Evolutionary conservation across 345 rosid species (phyloP).

Genomic region (Eucalyptus erythrocorys): DNA sequence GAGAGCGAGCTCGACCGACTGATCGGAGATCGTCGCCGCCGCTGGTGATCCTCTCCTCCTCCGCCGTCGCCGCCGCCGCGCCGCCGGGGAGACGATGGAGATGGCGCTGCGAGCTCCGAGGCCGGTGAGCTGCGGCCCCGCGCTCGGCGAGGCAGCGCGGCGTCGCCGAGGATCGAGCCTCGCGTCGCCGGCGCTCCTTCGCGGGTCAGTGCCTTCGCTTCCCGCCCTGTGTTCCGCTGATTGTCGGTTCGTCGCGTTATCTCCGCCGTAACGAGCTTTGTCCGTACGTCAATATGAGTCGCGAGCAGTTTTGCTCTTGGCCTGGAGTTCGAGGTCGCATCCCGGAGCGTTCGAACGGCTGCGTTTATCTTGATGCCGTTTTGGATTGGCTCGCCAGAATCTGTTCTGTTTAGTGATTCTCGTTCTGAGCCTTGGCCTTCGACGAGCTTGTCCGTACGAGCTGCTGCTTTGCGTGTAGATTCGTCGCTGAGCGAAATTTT

Average conservation of each 20-base stretch:
- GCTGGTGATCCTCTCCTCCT: neutral
- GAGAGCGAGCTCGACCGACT: neutral
- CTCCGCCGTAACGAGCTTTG: neutral
- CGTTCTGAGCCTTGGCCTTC: neutral
- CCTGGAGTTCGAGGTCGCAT: too few relatives aligned
- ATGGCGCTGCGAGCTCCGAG: constrained; percentile 47
- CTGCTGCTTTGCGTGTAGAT: neutral
- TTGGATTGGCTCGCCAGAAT: neutral
- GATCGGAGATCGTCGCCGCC: neutral
- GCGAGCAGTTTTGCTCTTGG: neutral
- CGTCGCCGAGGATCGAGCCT: constrained; percentile 40
- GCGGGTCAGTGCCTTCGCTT: neutral
- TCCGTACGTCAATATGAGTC: neutral
- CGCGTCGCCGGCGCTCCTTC: neutral
- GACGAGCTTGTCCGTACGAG: neutral
- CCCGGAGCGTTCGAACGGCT: neutral
- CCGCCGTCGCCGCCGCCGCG: neutral
- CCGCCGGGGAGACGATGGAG: constrained; percentile 40
- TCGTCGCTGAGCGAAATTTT: neutral
- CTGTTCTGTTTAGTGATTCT: neutral
- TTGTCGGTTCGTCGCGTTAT: neutral
- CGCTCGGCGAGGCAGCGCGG: constrained; percentile 11
- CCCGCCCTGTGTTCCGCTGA: neutral
- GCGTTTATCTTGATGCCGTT: too few relatives aligned
- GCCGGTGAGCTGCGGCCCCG: constrained; percentile 24